A percentile compares a stretch with the other conserved stretches of the same genome.
Evolutionary conservation across 352 stramenopile genomes (phyloP).

Genomic region (Halophytophthora polymorphica): DNA sequence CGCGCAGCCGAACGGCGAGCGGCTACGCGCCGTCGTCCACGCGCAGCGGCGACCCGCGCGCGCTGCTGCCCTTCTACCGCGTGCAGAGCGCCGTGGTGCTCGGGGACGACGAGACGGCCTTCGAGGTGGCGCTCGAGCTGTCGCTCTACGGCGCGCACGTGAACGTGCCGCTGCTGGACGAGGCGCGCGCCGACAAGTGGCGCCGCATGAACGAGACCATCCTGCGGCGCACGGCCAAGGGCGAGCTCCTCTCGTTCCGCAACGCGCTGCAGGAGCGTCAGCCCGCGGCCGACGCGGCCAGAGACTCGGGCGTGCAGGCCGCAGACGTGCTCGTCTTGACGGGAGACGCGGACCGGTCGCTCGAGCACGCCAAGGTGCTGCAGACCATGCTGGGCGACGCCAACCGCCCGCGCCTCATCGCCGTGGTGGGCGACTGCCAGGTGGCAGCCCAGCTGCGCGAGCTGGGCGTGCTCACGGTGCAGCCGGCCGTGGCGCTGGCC

Average conservation of each 20-base stretch:
- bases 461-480: constrained; percentile 56
- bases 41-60: constrained; percentile 30
- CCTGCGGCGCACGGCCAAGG: constrained; percentile 46
- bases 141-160: constrained; percentile 59
- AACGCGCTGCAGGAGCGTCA: constrained; percentile 47
- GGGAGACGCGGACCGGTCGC: constrained; percentile 35
- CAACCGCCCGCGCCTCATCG: constrained; percentile 45
- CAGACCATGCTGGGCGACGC: constrained; percentile 39
- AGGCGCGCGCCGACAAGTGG: constrained; percentile 58
- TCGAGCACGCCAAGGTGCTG: constrained; percentile 53
- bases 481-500: constrained; percentile 61
- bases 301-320: constrained; percentile 29
- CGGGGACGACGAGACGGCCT: constrained; percentile 55
- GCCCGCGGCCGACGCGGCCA: constrained; percentile 11
- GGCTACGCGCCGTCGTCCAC: constrained; percentile 10
- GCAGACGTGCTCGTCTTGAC: constrained; percentile 60
- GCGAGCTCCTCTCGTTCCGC: constrained; percentile 58
- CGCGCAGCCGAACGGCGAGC: constrained; percentile 15
- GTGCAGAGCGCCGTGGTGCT: constrained; percentile 55
- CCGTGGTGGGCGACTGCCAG: constrained; percentile 40
- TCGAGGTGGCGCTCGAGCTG: constrained; percentile 57
- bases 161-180: constrained; percentile 52
- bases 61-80: constrained; percentile 42
- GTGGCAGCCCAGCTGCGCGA: constrained; percentile 40
- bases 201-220: constrained; percentile 63